phyloP scores from a whole-genome alignment of 2,329 filamentous ascomycete genomes.

The Bertia moriformis region DNA sequence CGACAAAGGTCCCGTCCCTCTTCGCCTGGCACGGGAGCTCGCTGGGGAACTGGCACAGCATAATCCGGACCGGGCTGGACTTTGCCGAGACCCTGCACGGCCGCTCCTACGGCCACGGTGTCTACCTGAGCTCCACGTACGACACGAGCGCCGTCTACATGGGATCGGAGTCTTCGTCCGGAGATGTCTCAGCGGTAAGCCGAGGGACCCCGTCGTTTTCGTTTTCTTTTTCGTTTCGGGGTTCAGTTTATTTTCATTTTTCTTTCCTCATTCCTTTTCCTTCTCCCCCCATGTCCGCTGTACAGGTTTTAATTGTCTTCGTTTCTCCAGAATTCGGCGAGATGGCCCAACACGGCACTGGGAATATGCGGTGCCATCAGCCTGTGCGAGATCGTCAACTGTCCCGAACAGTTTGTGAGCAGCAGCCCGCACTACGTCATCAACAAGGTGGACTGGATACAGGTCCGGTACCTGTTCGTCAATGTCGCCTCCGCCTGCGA shows the following conservation, averaged over 20 bases:
- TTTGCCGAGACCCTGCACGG: slow-evolving; percentile 50
- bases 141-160: slow-evolving; percentile 38
- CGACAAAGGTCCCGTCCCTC: slow-evolving; percentile 45
- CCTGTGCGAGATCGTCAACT: slow-evolving; percentile 76
- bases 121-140: slow-evolving; percentile 60
- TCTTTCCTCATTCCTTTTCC: slow-evolving; percentile 2
- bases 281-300: slow-evolving; percentile 3
- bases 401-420: slow-evolving; percentile 43
- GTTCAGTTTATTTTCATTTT: slow-evolving; percentile 5
- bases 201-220: background rate
- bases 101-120: slow-evolving; percentile 61
- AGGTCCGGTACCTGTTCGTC: slow-evolving; percentile 73
- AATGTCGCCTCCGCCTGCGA: too few species aligned
- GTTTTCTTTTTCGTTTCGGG: slow-evolving; percentile 4
- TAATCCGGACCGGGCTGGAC: slow-evolving; percentile 69
- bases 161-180: background rate
- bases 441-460: slow-evolving; percentile 68
- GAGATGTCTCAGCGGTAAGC: background rate
- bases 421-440: slow-evolving; percentile 55
- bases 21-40: slow-evolving; percentile 79
- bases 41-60: slow-evolving; percentile 74
- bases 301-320: background rate
- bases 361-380: slow-evolving; percentile 46
- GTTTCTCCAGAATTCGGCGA: slow-evolving; percentile 2
- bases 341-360: slow-evolving; percentile 61